These are phyloP conservation scores for Karstenula rhodostoma DNA, from an alignment of 2,329 filamentous ascomycete genomes.

Conservation along the genomic window DNA sequence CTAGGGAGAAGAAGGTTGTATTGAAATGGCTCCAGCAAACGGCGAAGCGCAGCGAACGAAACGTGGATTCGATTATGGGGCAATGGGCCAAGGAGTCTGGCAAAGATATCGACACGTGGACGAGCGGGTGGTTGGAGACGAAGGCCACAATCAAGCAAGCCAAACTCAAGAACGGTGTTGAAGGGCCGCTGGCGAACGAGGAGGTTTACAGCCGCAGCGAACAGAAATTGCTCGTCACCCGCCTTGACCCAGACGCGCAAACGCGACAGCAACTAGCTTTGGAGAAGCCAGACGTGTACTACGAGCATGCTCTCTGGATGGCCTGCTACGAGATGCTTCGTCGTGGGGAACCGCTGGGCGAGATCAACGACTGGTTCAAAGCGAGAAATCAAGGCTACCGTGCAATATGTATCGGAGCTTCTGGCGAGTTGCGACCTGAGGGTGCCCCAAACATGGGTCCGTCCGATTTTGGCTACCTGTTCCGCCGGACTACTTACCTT, in stretches of 20 bases:
- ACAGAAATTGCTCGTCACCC: slow-evolving; percentile 75
- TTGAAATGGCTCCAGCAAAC: slow-evolving; percentile 87
- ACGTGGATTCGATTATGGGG: slow-evolving; percentile 77
- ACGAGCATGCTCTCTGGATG: slow-evolving; percentile 90
- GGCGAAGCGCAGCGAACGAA: slow-evolving; percentile 71
- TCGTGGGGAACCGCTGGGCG: slow-evolving; percentile 75
- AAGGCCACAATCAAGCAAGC: slow-evolving; percentile 87
- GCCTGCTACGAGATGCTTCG: slow-evolving; percentile 94
- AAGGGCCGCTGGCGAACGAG: slow-evolving; percentile 48
- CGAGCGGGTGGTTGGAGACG: slow-evolving; percentile 91
- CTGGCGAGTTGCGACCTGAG: slow-evolving; percentile 60
- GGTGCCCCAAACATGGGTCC: slow-evolving; percentile 50
- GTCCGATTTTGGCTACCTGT: slow-evolving; percentile 61
- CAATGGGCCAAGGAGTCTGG: slow-evolving; percentile 77
- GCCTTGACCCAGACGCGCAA: slow-evolving; percentile 91
- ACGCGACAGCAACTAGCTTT: slow-evolving; percentile 79
- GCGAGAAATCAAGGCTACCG: slow-evolving; percentile 90
- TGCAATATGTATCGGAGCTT: slow-evolving; percentile 79
- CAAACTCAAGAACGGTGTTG: slow-evolving; percentile 72
- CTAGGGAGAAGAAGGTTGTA: slow-evolving; percentile 79
- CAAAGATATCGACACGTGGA: slow-evolving; percentile 69
- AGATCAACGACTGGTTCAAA: slow-evolving; percentile 85
- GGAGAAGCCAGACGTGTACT: slow-evolving; percentile 84
- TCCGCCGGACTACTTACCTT: slow-evolving; percentile 79
- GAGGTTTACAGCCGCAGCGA: slow-evolving; percentile 51